A percentile compares a stretch with the other conserved stretches of the same genome.
Conservation (phyloP, 768 basidiomycete genomes). For the Macrolepiota fuliginosa region DNA sequence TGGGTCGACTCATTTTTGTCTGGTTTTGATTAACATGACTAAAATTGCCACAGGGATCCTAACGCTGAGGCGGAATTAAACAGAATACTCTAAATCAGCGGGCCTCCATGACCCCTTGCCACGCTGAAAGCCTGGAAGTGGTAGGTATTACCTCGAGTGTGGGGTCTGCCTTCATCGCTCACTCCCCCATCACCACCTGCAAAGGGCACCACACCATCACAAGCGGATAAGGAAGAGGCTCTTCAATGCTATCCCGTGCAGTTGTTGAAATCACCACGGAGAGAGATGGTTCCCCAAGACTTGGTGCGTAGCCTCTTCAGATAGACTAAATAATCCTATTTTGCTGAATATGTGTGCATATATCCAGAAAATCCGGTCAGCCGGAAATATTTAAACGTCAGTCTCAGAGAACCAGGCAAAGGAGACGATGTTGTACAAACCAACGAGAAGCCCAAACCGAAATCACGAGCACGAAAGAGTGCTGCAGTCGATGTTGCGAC, state of each 20-base stretch:
- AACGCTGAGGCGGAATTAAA: too few relatives aligned
- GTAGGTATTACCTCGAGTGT: too few relatives aligned
- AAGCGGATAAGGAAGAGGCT: neutral
- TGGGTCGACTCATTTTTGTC: constrained; percentile 17
- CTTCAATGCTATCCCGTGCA: neutral
- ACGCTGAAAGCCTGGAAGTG: neutral
- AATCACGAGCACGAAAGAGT: constrained; percentile 6
- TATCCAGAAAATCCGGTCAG: neutral
- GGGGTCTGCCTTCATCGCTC: constrained; percentile 5
- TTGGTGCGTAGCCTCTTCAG: neutral
- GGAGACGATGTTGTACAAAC: neutral
- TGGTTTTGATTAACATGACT: too few relatives aligned
- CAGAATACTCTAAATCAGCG: too few relatives aligned
- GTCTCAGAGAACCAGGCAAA: neutral
- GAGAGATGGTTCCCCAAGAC: constrained; percentile 7
- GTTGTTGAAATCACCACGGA: constrained; percentile 11
- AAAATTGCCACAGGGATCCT: too few relatives aligned
- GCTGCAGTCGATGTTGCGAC: neutral
- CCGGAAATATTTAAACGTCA: neutral
- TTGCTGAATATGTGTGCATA: neutral
- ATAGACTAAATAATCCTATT: neutral
- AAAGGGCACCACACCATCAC: neutral
- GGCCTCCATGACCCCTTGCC: neutral
- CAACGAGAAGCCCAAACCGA: constrained; percentile 6
- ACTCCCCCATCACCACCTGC: constrained; percentile 10